These are phyloP conservation scores for Phytophthora sojae DNA, from an alignment of 352 stramenopile genomes.

Conservation along the genomic window DNA sequence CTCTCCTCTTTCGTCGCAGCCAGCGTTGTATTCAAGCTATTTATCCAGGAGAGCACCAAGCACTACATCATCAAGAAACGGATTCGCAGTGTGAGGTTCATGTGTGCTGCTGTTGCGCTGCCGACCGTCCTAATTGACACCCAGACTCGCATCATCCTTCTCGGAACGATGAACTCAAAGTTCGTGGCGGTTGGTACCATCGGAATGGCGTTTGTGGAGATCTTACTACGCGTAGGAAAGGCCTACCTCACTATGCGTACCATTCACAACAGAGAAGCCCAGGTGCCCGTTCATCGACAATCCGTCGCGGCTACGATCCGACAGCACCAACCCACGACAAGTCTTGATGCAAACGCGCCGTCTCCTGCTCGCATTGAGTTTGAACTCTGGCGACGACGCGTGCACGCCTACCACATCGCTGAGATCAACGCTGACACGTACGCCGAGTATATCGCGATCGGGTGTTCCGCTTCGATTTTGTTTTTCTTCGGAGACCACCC, in stretches of 20 bases:
- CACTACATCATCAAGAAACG: constrained; percentile 30
- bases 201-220: constrained; percentile 42
- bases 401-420: constrained; percentile 26
- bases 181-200: constrained; percentile 28
- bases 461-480: constrained; percentile 40
- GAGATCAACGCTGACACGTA: constrained; percentile 40
- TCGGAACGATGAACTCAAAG: constrained; percentile 27
- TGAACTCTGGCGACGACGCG: constrained; percentile 17
- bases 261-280: constrained; percentile 22
- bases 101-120: constrained; percentile 43
- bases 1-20: constrained; percentile 22
- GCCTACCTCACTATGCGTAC: constrained; percentile 17
- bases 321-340: neutral
- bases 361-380: constrained; percentile 12
- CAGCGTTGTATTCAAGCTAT: constrained; percentile 24
- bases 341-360: neutral
- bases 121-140: constrained; percentile 55
- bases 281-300: neutral
- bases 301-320: neutral
- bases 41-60: constrained; percentile 45
- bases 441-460: constrained; percentile 54
- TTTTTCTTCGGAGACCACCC: constrained; percentile 42
- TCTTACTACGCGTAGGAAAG: constrained; percentile 36
- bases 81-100: constrained; percentile 38
- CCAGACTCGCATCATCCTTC: constrained; percentile 46